Base-by-base conservation (phyloP, 1,284 basidiomycete genomes). In the Naganishia albida region DNA sequence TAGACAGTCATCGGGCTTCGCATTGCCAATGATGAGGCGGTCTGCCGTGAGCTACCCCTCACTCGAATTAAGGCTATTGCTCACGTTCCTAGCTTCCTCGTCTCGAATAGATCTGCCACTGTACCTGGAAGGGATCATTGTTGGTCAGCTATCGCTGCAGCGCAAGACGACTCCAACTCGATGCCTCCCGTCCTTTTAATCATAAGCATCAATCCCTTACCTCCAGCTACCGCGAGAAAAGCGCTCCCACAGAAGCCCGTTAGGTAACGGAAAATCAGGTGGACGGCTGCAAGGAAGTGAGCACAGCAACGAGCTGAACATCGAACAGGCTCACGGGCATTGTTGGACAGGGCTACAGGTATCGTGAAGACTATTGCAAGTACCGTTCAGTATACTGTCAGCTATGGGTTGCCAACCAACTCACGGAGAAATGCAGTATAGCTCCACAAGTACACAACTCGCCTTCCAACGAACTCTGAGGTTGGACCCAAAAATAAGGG, bases 161-260 rank as follows among this genome's bases (percentile, higher is more conserved):
- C 34, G 10, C 6, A 34, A 34, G 10, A 34, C 10, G 34, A 34
- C 34, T 10, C 10, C 34, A 34, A 34, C 6, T n/a, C n/a, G 34
- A 10, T 34, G 34, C 34, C 4, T 4, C 4, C 10, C 6, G 34
- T 34, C 10, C 34, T 4, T 4, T 34, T 10, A 4, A 34, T 4
- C 34, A 34, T 6, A 34, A 34, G 34, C 10, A 34, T 4, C 34
- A 10, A 4, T 34, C 34, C 6, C 34, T 34, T 10, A 34, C 34
- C 90, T 0, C 91, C 91, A 0, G 88, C 86, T 1, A 92, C 90
- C 65, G 85, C 87, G 26, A 93, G 78, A 75, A 92, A 92, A 0
- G 89, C 86, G 0, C 87, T 81, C 0, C 89, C 82, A 7, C 74
- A 75, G 30, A 88, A 84, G 0, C 90, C 90, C 1, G 84, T 84